Conservation (phyloP, 1,139 yeast species). For the Maudiozyma humilis region DNA sequence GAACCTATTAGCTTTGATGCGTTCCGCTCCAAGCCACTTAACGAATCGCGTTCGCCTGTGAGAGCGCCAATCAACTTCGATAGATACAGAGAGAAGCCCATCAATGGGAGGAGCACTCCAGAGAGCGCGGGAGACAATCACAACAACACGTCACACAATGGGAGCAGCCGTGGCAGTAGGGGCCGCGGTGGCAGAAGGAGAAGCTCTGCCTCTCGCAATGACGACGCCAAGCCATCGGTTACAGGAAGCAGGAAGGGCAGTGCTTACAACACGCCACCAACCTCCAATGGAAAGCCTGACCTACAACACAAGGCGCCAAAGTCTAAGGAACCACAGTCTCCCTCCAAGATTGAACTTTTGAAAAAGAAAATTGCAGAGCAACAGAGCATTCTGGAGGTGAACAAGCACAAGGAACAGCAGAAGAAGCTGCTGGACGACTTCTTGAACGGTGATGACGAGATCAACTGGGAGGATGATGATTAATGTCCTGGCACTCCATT, state of each 20-base stretch:
- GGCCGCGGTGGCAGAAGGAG: neutral
- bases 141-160: too few species aligned
- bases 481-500: too few species aligned
- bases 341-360: constrained; percentile 13
- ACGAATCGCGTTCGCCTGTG: neutral
- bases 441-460: constrained; percentile 21
- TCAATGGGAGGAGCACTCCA: neutral
- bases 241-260: neutral
- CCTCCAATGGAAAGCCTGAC: constrained; percentile 1
- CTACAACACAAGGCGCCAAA: neutral
- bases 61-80: constrained; percentile 1
- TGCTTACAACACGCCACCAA: constrained; percentile 1
- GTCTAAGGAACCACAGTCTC: neutral
- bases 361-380: constrained; percentile 29
- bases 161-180: neutral
- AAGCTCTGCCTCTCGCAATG: neutral
- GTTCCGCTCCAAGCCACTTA: neutral
- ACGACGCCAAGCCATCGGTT: neutral
- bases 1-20: constrained; percentile 1
- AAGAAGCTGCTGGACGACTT: constrained; percentile 24
- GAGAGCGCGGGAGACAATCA: neutral
- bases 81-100: neutral
- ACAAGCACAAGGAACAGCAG: constrained; percentile 24
- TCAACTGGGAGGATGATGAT: constrained; percentile 26
- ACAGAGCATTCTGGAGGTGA: constrained; percentile 17